Evolutionary conservation across 2,329 filamentous ascomycete species (phyloP).

Genomic region (Sporothrix humicola): DNA sequence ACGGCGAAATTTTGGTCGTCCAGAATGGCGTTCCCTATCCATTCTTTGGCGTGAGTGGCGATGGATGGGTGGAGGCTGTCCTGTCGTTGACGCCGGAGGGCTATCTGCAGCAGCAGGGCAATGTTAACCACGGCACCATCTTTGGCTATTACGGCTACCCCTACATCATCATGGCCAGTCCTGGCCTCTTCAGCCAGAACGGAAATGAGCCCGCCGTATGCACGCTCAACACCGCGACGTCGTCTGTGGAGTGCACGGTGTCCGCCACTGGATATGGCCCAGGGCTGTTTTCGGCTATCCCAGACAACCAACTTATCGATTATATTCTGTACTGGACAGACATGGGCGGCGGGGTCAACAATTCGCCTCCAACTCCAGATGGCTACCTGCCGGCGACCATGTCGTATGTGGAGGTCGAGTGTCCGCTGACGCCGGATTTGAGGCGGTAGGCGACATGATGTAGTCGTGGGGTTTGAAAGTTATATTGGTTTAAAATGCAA

Average conservation of each 20-base stretch:
- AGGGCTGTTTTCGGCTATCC: background rate
- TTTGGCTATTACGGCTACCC: background rate
- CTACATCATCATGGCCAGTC: background rate
- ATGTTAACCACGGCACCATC: background rate
- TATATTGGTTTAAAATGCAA: no score
- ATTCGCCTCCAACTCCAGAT: background rate
- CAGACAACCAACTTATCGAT: background rate
- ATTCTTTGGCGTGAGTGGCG: background rate
- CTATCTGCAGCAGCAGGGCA: background rate
- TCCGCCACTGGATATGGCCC: background rate
- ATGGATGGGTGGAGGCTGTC: background rate
- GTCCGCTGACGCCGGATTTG: background rate
- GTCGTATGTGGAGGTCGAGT: background rate
- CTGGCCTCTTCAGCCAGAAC: background rate
- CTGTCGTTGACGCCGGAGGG: background rate
- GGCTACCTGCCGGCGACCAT: background rate
- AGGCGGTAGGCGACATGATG: no score
- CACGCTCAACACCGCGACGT: background rate
- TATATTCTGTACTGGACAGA: background rate
- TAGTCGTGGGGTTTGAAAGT: background rate
- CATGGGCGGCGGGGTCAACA: background rate
- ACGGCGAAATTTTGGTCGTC: background rate
- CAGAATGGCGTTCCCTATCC: background rate
- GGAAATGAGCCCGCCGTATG: background rate
- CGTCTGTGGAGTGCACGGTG: background rate